Base-by-base conservation (phyloP, 257 asterid species). In the Coffea canephora region DNA sequence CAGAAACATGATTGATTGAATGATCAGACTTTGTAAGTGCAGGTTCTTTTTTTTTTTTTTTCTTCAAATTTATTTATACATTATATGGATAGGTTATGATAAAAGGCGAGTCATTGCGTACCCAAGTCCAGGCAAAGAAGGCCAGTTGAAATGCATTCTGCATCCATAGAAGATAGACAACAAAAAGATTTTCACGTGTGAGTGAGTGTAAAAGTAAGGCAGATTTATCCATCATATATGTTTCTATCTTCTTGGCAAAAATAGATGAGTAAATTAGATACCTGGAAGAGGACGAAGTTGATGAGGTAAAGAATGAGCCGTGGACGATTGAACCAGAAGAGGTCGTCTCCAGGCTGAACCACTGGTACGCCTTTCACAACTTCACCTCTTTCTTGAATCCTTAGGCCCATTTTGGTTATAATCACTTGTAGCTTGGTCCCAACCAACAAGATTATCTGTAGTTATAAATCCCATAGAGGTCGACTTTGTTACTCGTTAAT, bases 91-190 rank as follows among this genome's bases (percentile, higher is more conserved):
- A 0, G 15, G 0, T 34, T 27, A 34, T 55, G 9, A 6, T 8
- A 5, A 39, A 39, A 13, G 21, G 15, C 5, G 67, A 12, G 41
- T 12, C 21, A 13, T 8, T 21, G 68, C 97, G 79, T 89, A 96
- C 98, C 92, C 92, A 91, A 83, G 91, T 88, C 99, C 99, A 96
- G 49, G 88, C 94, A 85, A 94, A 94, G 92, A 94, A 94, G 84
- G 99, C 97, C 68, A 96, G 80, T 78, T 96, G 97, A 87, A 96
- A 96, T 13, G 99, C 98, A 85, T 93, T 95, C 99, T 95, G 92
- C 87, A 87, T 80, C 76, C 12, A 78, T 34, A 36, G 18, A 8
- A 36, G 18, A 8, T 7, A 12, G 5, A 73, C 1, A 27, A 41
- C 15, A 8, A 21, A 12, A 34, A 3, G 21, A 4, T 2, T 1